Evolutionary conservation across 345 rosid species (phyloP).

Genomic region (Balakata baccata): DNA sequence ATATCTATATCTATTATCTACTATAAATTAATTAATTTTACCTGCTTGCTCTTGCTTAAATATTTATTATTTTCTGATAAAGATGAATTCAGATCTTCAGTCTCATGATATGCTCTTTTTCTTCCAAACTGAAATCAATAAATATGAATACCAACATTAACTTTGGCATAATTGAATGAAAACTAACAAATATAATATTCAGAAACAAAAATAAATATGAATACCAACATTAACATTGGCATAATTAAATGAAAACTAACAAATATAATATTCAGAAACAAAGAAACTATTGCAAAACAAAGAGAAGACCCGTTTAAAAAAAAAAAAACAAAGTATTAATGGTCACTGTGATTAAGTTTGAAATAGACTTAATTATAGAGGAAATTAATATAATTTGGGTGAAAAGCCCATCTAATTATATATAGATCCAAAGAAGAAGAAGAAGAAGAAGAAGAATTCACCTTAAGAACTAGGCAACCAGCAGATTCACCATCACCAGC

Average conservation of each 20-base stretch:
- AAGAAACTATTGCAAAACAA: neutral
- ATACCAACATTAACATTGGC: neutral
- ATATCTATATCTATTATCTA: no score
- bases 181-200: neutral
- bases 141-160: neutral
- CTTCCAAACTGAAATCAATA: slow-evolving; percentile 30
- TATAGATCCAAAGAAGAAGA: no score
- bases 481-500: slow-evolving; percentile 16
- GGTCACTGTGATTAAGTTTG: no score
- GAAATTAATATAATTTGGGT: neutral
- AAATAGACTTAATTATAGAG: neutral
- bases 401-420: neutral
- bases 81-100: slow-evolving; percentile 26
- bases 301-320: no score
- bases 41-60: slow-evolving; percentile 24
- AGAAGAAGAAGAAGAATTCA: neutral
- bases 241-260: neutral
- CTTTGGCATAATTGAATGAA: neutral
- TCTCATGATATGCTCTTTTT: slow-evolving; percentile 21
- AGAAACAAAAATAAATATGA: neutral
- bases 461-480: slow-evolving; percentile 33
- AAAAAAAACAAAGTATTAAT: neutral
- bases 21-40: neutral
- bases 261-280: neutral
- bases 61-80: slow-evolving; percentile 24